Conservation (phyloP, 129 eudicot genomes). For the Helianthus tuberosus region DNA sequence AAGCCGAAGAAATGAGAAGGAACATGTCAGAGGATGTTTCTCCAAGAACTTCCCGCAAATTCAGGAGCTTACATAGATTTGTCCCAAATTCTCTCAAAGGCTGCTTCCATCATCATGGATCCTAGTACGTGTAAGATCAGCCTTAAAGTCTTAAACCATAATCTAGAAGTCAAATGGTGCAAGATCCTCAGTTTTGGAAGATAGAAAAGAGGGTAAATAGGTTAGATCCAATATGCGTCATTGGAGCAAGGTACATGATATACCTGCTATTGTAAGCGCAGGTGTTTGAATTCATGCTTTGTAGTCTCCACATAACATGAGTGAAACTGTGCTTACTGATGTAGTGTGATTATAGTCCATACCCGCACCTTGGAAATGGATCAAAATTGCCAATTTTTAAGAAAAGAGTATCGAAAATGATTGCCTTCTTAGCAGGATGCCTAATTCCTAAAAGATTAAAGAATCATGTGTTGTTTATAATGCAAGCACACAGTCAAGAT, state of each 20-base stretch:
- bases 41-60: slow-evolving; percentile 31
- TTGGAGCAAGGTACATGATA: slow-evolving; percentile 34
- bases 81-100: slow-evolving; percentile 32
- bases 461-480: not conserved
- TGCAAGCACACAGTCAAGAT: not conserved
- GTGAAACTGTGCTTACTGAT: not conserved
- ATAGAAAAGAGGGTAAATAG: slow-evolving; percentile 25
- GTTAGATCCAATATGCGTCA: slow-evolving; percentile 27
- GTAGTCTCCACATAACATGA: not conserved
- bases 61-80: slow-evolving; percentile 27
- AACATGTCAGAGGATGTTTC: slow-evolving; percentile 37
- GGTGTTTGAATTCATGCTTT: slow-evolving; percentile 19
- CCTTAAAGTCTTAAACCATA: slow-evolving; percentile 5
- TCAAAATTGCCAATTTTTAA: not conserved
- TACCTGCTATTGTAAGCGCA: not conserved
- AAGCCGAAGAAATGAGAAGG: slow-evolving; percentile 70
- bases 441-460: not conserved
- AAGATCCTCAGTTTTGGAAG: slow-evolving; percentile 29
- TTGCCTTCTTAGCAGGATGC: not conserved
- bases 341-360: not conserved
- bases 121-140: slow-evolving; percentile 22
- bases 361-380: not conserved
- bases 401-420: not conserved
- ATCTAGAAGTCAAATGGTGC: slow-evolving; percentile 2
- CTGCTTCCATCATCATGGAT: slow-evolving; percentile 46